These are phyloP conservation scores for Kwoniella newhampshirensis DNA, from an alignment of 768 basidiomycete species.

Conservation along the genomic window DNA sequence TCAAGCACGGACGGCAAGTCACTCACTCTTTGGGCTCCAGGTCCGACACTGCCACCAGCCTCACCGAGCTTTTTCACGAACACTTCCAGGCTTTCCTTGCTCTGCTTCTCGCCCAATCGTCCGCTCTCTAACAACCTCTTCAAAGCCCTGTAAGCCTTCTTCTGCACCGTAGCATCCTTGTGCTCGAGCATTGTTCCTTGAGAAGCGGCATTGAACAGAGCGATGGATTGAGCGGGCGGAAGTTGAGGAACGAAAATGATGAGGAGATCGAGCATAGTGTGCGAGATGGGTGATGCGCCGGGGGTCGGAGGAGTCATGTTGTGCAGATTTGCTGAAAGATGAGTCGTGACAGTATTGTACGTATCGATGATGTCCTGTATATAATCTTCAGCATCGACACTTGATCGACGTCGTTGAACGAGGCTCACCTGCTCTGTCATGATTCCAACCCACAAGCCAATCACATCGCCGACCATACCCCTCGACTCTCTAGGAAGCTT, in stretches of 20 bases:
- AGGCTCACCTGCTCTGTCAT: conserved; percentile 65
- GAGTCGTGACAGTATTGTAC: conserved; percentile 70
- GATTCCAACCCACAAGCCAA: conserved; percentile 80
- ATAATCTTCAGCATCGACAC: background rate
- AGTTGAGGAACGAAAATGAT: conserved; percentile 77
- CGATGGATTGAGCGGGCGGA: conserved; percentile 62
- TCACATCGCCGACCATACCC: conserved; percentile 80
- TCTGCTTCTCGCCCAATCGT: conserved; percentile 55
- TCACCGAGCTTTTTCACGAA: conserved; percentile 69
- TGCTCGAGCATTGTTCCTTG: conserved; percentile 67
- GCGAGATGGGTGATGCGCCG: conserved; percentile 56
- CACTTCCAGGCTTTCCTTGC: conserved; percentile 58
- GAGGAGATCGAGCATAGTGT: conserved; percentile 72
- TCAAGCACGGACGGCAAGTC: too few relatives aligned
- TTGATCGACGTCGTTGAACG: conserved; percentile 3
- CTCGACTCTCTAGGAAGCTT: conserved; percentile 72
- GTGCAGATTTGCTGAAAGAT: conserved; percentile 46
- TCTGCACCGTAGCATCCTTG: conserved; percentile 85
- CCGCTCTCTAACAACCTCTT: conserved; percentile 68
- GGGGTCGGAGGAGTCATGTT: conserved; percentile 29
- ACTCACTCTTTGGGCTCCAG: conserved; percentile 83
- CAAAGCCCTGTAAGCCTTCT: conserved; percentile 88
- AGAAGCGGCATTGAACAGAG: conserved; percentile 71
- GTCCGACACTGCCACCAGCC: conserved; percentile 64
- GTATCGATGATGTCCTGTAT: conserved; percentile 73